Evolutionary conservation across 768 basidiomycete species (phyloP).

Genomic region (Mrakia hoshinonis): DNA sequence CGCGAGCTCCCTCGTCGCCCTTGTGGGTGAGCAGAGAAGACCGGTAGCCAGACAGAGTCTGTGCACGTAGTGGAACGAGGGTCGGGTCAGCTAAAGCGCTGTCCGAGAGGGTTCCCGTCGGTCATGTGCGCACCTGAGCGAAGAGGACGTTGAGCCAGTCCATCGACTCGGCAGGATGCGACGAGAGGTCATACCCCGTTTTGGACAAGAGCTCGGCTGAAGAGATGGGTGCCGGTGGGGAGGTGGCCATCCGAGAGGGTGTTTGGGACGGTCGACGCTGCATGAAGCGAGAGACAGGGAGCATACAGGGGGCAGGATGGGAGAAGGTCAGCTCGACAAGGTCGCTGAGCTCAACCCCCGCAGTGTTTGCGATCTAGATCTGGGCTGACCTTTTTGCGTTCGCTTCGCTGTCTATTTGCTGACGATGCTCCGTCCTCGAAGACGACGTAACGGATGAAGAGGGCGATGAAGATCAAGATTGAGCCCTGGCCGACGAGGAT

Average conservation of each 20-base stretch:
- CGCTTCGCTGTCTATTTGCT: not conserved
- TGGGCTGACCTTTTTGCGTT: constrained; percentile 24
- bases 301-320: not conserved
- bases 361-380: not conserved
- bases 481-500: constrained; percentile 86
- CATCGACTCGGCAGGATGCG: constrained; percentile 56
- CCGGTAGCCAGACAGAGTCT: constrained; percentile 55
- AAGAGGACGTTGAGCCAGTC: constrained; percentile 87
- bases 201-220: constrained; percentile 39
- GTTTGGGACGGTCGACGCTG: constrained; percentile 24
- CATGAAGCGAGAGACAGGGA: not conserved
- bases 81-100: not conserved
- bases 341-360: not conserved
- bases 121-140: constrained; percentile 71
- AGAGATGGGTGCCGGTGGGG: constrained; percentile 38
- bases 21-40: constrained; percentile 60
- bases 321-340: constrained; percentile 1
- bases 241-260: constrained; percentile 30
- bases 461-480: constrained; percentile 61
- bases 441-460: constrained; percentile 91
- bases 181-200: constrained; percentile 42
- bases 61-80: not conserved
- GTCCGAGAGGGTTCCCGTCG: too few relatives aligned
- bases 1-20: constrained; percentile 75
- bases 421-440: constrained; percentile 55